Base-by-base conservation (phyloP, 2,329 filamentous ascomycete species). In the Sporothrix brunneoviolacea region DNA sequence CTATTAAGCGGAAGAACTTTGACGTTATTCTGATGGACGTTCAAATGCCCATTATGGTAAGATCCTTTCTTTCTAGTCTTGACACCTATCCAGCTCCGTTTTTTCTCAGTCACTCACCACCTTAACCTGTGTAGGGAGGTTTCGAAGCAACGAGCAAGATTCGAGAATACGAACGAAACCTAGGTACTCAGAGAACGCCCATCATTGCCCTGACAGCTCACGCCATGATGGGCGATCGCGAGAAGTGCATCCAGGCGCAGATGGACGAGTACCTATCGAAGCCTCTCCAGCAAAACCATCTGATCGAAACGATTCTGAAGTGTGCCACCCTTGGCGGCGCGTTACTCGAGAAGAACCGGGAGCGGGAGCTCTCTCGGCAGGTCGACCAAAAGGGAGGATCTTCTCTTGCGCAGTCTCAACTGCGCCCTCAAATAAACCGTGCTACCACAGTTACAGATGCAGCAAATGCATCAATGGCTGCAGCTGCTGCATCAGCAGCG, bases 221-320 rank as follows among this genome's bases (percentile, higher is more conserved):
- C 70, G 93, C 93, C 60, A 98, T 98, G 93, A 84, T 97, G 73
- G 93, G 93, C 57, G 93, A 98, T 64, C 82, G 93, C 44, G 93
- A 98, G 67, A 95, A 95, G 74, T 98, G 93, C 68, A 94, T 98
- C 55, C 89, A 95, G 65, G 93, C 91, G 9, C 90, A 97, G 71
- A 98, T 98, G 93, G 93, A 98, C 66, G 93, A 98, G 68, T 98
- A 98, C 64, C 75, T 98, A 37, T 95, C 91, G 16, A 98, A 98
- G 56, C 58, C 57, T 10, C 54, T 60, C 44, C 57, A 59, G 53
- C 58, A 60, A 51, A 60, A 55, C 58, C 58, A 59, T 51, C 55
- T 60, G 27, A 59, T 59, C 27, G 57, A 59, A 54, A 59, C 58
- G 7, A 97, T 98, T 54, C 79, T 97, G 57, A 95, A 96, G 67